Base-by-base conservation (phyloP, 805 yeast species). In the Torulaspora microellipsoides region DNA sequence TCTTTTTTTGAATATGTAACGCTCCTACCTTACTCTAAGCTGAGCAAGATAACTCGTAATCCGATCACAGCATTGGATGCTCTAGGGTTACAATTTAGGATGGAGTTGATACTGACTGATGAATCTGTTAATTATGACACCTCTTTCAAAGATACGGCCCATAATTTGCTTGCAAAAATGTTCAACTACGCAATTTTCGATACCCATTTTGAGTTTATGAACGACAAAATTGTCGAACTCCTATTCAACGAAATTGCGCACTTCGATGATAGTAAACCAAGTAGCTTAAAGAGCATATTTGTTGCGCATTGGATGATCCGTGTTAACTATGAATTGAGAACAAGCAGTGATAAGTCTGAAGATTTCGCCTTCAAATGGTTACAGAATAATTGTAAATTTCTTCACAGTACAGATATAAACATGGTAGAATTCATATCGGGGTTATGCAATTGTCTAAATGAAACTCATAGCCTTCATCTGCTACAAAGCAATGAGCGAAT, bases 1-100 rank as follows among this genome's bases (percentile, higher is more conserved):
- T 59, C 70, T 5, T 68, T 64, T 50, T 64, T 65, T 49, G 72
- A 71, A 31, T 56, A 58, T 30, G 48, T 73, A 20, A 52, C 67
- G 0, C 52, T 65, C 4, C 42, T 63, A 1, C 63, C 72, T 1
- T 44, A 64, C 9, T 35, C 53, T 1, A 51, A 56, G 9, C 35
- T 76, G 12, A 45, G 46, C 9, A 50, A 43, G 1, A 48, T 62
- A 1, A 50, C 59, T 11, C 68, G 71, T 39, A 55, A 71, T 17
- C 76, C 80, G 3, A 64, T 67, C 8, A 58, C 73, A 10, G 72
- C 71, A 27, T 52, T 74, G 27, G 86, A 81, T 51, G 62, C 73
- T 8, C 67, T 76, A 15, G 76, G 72, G 4, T 55, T 76, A 1
- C 40, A 78, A 0, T 58, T 60, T 34, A 69, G 78, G 51, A 45